Conservation (phyloP, 1,284 basidiomycete genomes). For the Ustilago cynodontis region DNA sequence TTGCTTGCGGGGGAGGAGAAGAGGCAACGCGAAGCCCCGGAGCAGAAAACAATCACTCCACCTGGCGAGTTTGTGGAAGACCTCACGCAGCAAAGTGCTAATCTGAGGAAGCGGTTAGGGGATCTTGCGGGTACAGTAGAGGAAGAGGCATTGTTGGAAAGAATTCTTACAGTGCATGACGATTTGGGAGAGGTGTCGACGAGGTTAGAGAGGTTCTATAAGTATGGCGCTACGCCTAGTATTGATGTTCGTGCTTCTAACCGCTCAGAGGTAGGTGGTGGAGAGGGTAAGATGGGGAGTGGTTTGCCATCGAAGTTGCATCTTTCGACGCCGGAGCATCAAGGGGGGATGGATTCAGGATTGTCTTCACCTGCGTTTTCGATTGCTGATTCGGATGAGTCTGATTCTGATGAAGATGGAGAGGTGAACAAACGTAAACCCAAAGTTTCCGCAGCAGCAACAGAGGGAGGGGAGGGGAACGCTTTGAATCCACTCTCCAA, state of each 20-base stretch:
- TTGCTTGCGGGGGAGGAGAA: constrained; percentile 52
- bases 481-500: neutral
- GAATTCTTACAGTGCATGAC: constrained; percentile 53
- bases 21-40: constrained; percentile 36
- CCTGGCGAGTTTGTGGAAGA: constrained; percentile 56
- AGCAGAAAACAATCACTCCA: constrained; percentile 24
- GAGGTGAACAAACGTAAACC: neutral
- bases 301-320: constrained; percentile 9
- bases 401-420: constrained; percentile 28
- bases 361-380: constrained; percentile 57
- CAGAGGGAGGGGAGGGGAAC: too few relatives aligned
- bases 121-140: constrained; percentile 33
- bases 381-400: constrained; percentile 60
- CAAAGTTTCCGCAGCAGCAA: neutral
- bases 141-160: constrained; percentile 33
- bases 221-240: constrained; percentile 17
- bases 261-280: too few relatives aligned
- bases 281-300: neutral
- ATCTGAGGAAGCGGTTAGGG: constrained; percentile 32
- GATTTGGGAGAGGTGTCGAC: constrained; percentile 50
- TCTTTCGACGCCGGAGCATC: constrained; percentile 30
- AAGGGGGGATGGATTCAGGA: constrained; percentile 30
- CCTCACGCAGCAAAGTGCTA: constrained; percentile 48
- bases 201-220: constrained; percentile 46
- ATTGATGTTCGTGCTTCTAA: constrained; percentile 10